Evolutionary conservation across 768 basidiomycete species (phyloP).

Genomic region (Lanmaoa pseudosensibilis): DNA sequence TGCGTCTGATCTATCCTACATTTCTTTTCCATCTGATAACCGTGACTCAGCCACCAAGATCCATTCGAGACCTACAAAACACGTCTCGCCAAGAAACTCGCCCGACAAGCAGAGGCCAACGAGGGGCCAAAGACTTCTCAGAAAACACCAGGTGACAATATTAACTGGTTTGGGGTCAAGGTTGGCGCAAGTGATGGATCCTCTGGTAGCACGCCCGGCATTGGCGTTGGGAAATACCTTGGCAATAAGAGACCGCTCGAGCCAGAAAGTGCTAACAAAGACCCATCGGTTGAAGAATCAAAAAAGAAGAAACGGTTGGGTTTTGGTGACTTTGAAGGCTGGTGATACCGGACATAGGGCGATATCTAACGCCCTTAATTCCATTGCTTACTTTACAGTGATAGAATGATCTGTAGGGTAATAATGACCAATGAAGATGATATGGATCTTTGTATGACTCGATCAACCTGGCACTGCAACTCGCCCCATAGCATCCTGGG

Average conservation of each 20-base stretch:
- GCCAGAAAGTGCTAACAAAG: slow-evolving; percentile 19
- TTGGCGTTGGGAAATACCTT: slow-evolving; percentile 80
- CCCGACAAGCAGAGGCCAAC: slow-evolving; percentile 36
- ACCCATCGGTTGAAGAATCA: slow-evolving; percentile 41
- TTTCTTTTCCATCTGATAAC: slow-evolving; percentile 4
- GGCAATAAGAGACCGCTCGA: slow-evolving; percentile 50
- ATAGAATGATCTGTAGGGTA: slow-evolving; percentile 8
- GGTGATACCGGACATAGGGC: slow-evolving; percentile 43
- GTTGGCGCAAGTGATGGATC: slow-evolving; percentile 52
- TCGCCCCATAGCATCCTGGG: slow-evolving; percentile 2
- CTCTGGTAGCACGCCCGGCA: slow-evolving; percentile 29
- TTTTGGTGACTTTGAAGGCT: slow-evolving; percentile 88
- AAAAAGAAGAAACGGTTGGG: slow-evolving; percentile 84
- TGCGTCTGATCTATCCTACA: slow-evolving; percentile 38
- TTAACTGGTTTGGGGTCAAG: slow-evolving; percentile 90
- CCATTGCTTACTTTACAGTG: slow-evolving; percentile 12
- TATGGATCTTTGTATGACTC: neutral
- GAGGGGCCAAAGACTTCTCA: slow-evolving; percentile 36
- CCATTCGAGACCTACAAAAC: slow-evolving; percentile 93
- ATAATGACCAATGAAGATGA: neutral
- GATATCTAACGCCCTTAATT: neutral
- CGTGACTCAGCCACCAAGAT: slow-evolving; percentile 71
- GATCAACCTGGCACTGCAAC: slow-evolving; percentile 28
- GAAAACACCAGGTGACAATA: slow-evolving; percentile 62
- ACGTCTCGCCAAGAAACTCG: slow-evolving; percentile 76